A percentile compares a stretch with the other conserved stretches of the same genome.
phyloP scores from a whole-genome alignment of 2,329 filamentous ascomycete genomes.

The Plectosphaerella sp. region DNA sequence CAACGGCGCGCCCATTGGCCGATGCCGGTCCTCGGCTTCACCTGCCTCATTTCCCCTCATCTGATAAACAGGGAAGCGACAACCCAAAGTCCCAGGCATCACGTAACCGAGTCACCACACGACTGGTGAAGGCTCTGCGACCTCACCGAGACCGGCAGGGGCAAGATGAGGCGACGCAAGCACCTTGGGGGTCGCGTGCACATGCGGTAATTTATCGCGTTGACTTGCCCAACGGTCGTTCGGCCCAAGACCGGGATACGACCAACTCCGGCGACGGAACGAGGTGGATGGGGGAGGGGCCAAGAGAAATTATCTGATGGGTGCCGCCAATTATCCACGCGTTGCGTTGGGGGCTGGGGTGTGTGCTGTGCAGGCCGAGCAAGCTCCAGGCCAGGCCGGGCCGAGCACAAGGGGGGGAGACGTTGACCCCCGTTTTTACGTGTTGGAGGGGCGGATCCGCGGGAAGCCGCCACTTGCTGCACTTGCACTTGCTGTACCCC shows the following conservation, averaged over 20 bases:
- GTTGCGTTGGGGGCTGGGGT: neutral
- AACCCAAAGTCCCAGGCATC: neutral
- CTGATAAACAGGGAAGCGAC: constrained; percentile 2
- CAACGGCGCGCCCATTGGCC: neutral
- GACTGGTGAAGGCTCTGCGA: too few relatives aligned
- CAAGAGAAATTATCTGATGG: constrained; percentile 15
- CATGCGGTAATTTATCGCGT: constrained; percentile 11
- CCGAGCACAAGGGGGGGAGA: too few relatives aligned
- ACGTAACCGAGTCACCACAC: constrained; percentile 4
- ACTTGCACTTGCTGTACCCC: too few relatives aligned
- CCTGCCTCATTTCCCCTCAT: constrained; percentile 2
- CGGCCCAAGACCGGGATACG: neutral
- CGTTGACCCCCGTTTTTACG: too few relatives aligned
- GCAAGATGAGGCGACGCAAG: constrained; percentile 6
- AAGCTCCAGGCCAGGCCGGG: too few relatives aligned
- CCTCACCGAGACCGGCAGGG: constrained; percentile 2
- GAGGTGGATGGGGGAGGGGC: neutral
- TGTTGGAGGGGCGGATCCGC: too few relatives aligned
- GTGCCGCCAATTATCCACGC: neutral
- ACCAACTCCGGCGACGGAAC: constrained; percentile 3
- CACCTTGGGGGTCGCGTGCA: constrained; percentile 1
- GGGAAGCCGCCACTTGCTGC: too few relatives aligned
- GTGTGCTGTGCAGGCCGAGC: too few relatives aligned
- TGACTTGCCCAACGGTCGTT: neutral
- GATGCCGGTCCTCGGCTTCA: neutral